Conservation (phyloP, 2,329 filamentous ascomycete genomes). For the Ascochyta fabae region DNA sequence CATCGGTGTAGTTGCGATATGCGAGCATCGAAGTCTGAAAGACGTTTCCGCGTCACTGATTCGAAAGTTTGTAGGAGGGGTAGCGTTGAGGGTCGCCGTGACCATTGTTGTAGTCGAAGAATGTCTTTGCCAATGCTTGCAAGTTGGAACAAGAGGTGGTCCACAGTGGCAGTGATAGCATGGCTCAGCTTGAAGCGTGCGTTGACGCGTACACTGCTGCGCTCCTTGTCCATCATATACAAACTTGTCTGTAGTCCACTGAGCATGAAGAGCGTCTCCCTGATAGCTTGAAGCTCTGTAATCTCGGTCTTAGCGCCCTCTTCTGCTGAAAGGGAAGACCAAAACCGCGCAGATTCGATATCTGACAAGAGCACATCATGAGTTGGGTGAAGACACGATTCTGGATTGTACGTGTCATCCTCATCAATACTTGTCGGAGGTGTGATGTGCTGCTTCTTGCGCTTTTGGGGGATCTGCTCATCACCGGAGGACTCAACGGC, state of each 20-base stretch:
- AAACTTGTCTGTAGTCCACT: conserved; percentile 77
- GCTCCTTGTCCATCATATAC: conserved; percentile 57
- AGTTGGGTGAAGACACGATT: conserved; percentile 38
- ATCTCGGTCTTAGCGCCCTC: conserved; percentile 49
- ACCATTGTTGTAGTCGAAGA: conserved; percentile 58
- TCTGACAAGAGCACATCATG: conserved; percentile 42
- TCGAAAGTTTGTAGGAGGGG: conserved; percentile 71
- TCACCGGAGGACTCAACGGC: conserved; percentile 70
- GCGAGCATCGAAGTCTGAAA: conserved; percentile 64
- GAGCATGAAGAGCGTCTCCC: conserved; percentile 86
- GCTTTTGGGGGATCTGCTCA: conserved; percentile 51
- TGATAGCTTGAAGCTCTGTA: conserved; percentile 74
- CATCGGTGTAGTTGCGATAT: conserved; percentile 67
- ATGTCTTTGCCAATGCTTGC: conserved; percentile 58
- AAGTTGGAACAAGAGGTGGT: conserved; percentile 53
- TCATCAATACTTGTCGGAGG: conserved; percentile 48
- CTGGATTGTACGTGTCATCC: conserved; percentile 46
- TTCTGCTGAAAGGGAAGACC: conserved; percentile 40
- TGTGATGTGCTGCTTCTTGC: conserved; percentile 30
- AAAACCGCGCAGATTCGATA: conserved; percentile 57
- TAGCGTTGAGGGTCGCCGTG: conserved; percentile 40
- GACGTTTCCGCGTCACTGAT: conserved; percentile 63
- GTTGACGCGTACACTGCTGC: conserved; percentile 42
- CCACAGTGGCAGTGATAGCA: conserved; percentile 40
- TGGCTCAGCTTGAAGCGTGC: conserved; percentile 50